Evolutionary conservation across 768 basidiomycete species (phyloP).

Genomic region (Kwoniella europaea): DNA sequence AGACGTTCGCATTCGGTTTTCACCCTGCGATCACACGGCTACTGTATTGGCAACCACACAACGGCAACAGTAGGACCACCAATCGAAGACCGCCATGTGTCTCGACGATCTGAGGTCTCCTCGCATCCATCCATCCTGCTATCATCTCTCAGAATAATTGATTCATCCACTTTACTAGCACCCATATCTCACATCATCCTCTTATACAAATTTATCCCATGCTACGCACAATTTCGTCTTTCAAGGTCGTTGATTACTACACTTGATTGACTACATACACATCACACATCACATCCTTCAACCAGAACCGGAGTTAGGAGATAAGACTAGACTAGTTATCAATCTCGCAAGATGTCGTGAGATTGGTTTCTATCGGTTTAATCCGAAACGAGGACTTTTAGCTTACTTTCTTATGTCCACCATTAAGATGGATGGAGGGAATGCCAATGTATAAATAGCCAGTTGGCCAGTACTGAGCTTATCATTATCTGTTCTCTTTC

Average conservation of each 20-base stretch:
- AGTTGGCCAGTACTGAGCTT: too few relatives aligned
- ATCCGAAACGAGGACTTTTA: conserved; percentile 9
- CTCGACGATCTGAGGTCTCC: not conserved
- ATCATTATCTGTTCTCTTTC: too few relatives aligned
- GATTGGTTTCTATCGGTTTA: not conserved
- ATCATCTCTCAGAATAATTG: too few relatives aligned
- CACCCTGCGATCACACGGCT: too few relatives aligned
- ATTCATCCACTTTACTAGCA: too few relatives aligned
- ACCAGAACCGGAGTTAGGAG: conserved; percentile 5
- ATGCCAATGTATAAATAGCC: not conserved
- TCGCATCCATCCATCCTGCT: not conserved
- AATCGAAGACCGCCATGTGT: too few relatives aligned
- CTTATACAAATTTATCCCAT: too few relatives aligned
- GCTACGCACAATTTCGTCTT: not conserved
- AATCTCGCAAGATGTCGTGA: conserved; percentile 7
- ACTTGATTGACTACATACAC: not conserved
- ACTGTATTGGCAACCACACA: too few relatives aligned
- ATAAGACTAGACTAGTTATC: not conserved
- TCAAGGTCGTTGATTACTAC: not conserved
- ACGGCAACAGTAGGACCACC: too few relatives aligned
- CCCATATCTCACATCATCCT: too few relatives aligned
- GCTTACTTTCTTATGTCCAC: not conserved
- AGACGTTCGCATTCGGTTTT: too few relatives aligned
- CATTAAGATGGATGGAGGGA: too few relatives aligned
- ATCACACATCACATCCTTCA: not conserved